Evolutionary conservation across 805 yeast genomes (phyloP).

Genomic region (Blastobotrys parvus): DNA sequence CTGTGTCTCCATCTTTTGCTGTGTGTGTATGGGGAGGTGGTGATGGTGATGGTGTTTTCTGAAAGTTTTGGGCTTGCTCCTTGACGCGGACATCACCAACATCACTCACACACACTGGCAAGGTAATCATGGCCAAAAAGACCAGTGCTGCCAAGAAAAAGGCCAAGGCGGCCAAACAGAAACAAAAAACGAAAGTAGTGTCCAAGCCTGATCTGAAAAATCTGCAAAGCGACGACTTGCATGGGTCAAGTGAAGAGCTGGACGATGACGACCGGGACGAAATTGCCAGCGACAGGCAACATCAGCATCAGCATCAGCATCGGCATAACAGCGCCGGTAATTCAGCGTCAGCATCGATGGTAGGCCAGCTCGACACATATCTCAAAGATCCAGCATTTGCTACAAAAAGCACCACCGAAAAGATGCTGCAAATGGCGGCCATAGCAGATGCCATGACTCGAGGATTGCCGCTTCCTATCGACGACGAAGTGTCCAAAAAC

Average conservation of each 20-base stretch:
- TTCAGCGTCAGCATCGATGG: neutral
- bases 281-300: neutral
- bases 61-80: no score
- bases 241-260: neutral
- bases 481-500: no score
- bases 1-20: slow-evolving; percentile 9
- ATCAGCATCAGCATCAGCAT: neutral
- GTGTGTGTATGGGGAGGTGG: neutral
- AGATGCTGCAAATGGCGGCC: neutral
- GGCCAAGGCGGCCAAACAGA: neutral
- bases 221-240: neutral
- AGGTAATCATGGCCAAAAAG: slow-evolving; percentile 3
- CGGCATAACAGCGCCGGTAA: neutral
- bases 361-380: no score
- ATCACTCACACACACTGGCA: no score
- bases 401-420: neutral
- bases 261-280: neutral
- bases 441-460: neutral
- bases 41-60: neutral
- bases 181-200: neutral
- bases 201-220: neutral
- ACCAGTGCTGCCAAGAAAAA: neutral
- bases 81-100: no score
- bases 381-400: no score
- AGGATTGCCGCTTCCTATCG: neutral